These are phyloP conservation scores for Leccinum fibrillosum DNA, from an alignment of 768 basidiomycete species.

Conservation along the genomic window DNA sequence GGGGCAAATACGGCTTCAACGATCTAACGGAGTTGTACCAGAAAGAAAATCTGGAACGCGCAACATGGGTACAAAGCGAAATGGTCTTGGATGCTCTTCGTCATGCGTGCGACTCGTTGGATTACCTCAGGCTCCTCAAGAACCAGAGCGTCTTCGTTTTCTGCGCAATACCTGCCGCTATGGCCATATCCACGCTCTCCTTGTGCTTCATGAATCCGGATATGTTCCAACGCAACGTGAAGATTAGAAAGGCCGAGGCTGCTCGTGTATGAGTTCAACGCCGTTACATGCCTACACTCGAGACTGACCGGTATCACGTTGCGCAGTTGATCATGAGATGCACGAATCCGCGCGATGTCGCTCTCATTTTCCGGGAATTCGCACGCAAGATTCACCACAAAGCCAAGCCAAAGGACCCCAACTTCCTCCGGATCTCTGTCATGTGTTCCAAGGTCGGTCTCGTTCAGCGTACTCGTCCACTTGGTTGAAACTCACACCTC, in stretches of 20 bases:
- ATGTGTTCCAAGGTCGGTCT: slow-evolving; percentile 73
- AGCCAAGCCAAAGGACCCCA: slow-evolving; percentile 78
- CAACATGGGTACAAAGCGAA: slow-evolving; percentile 77
- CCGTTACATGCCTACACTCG: neutral
- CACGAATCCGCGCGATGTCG: slow-evolving; percentile 89
- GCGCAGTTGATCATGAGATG: slow-evolving; percentile 85
- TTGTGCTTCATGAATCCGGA: slow-evolving; percentile 90
- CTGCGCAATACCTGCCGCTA: slow-evolving; percentile 89
- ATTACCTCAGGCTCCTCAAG: slow-evolving; percentile 82
- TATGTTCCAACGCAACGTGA: slow-evolving; percentile 86
- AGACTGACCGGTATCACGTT: neutral
- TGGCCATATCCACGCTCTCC: slow-evolving; percentile 94
- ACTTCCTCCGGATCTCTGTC: slow-evolving; percentile 77
- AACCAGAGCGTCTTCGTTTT: slow-evolving; percentile 96
- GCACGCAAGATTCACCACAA: slow-evolving; percentile 81
- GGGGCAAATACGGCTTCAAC: slow-evolving; percentile 73
- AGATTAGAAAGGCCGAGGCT: slow-evolving; percentile 91
- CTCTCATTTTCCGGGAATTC: slow-evolving; percentile 82
- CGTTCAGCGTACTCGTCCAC: neutral
- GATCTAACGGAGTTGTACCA: slow-evolving; percentile 68
- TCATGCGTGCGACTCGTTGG: slow-evolving; percentile 81
- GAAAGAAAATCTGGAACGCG: slow-evolving; percentile 56
- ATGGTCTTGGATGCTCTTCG: slow-evolving; percentile 88
- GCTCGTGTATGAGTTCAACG: slow-evolving; percentile 53
- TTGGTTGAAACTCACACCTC: neutral